Base-by-base conservation (phyloP, 2,329 filamentous ascomycete species). In the Aspergillus sp. region DNA sequence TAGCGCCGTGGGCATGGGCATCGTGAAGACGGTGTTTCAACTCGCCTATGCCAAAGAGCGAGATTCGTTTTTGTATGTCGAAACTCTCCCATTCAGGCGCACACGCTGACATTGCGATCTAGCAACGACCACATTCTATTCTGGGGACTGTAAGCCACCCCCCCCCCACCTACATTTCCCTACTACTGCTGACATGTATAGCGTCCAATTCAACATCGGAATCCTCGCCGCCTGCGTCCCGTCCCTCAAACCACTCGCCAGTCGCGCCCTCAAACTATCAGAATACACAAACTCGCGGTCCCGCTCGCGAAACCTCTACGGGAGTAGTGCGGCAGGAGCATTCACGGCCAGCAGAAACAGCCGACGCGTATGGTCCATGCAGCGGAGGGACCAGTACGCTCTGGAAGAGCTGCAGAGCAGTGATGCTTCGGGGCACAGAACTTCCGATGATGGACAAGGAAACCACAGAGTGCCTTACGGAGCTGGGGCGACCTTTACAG, bases 161-260 rank as follows among this genome's bases (percentile, higher is more conserved):
- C 23, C 16, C 4, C 17, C 13, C 4, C 4, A 38, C 40, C 46
- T 10, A 14, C 16, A 40, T 16, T n/a, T 3, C 16, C 10, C 6
- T 20, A n/a, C n/a, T n/a, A n/a, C n/a, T n/a, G n/a, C n/a, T n/a
- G n/a, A n/a, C n/a, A n/a, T n/a, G n/a, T n/a, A 25, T 10, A 49
- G 47, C 5, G 38, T 23, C 5, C 38, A 49, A 34, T 49, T 49
- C 47, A 49, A 49, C n/a, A 31, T 23, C 20, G 47, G 47, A 13
- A 49, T 49, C n/a, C 21, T 49, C 11, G 40, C 47, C 40, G 47
- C 47, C 20, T 43, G 47, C 40, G 38, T 49, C 25, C 47, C 47
- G 3, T 49, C 47, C 16, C 40, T 49, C 2, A 43, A 44, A 16
- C 47, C 47, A 1, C 47, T 49, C 16, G 29, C 21, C 47, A 44